These are phyloP conservation scores for Podaxis sp. DNA, from an alignment of 768 basidiomycete species.

Conservation along the genomic window DNA sequence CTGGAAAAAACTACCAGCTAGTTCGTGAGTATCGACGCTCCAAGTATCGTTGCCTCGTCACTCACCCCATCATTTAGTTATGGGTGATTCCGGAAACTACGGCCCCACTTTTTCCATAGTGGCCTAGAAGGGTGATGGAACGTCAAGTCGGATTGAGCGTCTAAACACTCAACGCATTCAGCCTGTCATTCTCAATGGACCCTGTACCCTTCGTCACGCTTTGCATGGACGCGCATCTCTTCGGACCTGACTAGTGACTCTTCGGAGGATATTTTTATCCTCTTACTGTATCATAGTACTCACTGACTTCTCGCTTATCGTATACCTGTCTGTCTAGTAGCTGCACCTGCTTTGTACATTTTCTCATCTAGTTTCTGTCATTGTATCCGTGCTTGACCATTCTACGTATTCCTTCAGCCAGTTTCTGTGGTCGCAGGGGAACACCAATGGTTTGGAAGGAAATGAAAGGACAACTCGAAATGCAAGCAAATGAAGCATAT, in stretches of 20 bases:
- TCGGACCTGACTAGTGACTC: constrained; percentile 7
- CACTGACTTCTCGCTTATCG: not conserved
- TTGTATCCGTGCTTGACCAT: constrained; percentile 1
- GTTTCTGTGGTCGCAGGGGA: not conserved
- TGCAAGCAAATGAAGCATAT: not conserved
- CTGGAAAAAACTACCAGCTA: constrained; percentile 42
- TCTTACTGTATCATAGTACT: constrained; percentile 15
- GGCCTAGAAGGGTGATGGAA: constrained; percentile 21
- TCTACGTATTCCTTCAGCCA: not conserved
- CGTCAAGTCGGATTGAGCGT: not conserved
- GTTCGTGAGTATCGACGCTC: constrained; percentile 37
- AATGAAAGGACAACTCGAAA: not conserved
- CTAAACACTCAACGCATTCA: not conserved
- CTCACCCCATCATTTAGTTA: constrained; percentile 32
- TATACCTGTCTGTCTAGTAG: not conserved
- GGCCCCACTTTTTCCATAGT: constrained; percentile 46
- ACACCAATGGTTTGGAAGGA: no score
- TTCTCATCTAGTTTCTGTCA: not conserved
- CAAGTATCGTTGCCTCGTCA: constrained; percentile 3
- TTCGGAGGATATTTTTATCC: constrained; percentile 7
- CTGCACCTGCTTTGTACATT: not conserved
- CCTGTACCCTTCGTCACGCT: not conserved
- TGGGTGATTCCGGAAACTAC: constrained; percentile 55
- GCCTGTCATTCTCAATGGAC: not conserved
- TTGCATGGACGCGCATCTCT: constrained; percentile 11